Conservation (phyloP, 1,284 basidiomycete species). For the Meira miltonrushii region DNA sequence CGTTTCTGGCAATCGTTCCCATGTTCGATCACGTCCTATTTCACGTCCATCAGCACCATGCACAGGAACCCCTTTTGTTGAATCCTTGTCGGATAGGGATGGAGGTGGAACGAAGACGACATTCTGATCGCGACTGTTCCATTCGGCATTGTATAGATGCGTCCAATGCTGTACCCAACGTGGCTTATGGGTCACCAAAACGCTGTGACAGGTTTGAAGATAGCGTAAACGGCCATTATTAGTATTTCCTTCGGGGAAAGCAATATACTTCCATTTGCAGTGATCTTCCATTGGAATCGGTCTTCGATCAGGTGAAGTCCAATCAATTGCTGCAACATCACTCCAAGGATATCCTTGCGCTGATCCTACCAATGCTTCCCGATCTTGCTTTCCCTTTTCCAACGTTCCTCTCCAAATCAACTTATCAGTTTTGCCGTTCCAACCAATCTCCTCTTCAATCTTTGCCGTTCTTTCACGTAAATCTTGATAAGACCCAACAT, state of each 20-base stretch:
- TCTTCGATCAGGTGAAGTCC: slow-evolving; percentile 12
- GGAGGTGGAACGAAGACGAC: slow-evolving; percentile 41
- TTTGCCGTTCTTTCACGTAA: slow-evolving; percentile 25
- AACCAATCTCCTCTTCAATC: slow-evolving; percentile 28
- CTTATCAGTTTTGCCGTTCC: slow-evolving; percentile 31
- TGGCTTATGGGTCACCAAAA: slow-evolving; percentile 44
- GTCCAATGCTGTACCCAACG: slow-evolving; percentile 48
- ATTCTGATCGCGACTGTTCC: slow-evolving; percentile 41
- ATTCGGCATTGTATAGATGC: slow-evolving; percentile 43
- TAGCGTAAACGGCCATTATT: slow-evolving; percentile 42
- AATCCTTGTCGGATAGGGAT: not conserved
- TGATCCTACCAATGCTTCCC: slow-evolving; percentile 28
- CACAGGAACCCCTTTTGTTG: slow-evolving; percentile 18
- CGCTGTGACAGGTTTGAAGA: slow-evolving; percentile 40
- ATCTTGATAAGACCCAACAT: slow-evolving; percentile 42
- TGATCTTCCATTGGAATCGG: slow-evolving; percentile 41
- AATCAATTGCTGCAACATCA: slow-evolving; percentile 35
- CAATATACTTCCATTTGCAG: slow-evolving; percentile 47
- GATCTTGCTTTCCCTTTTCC: slow-evolving; percentile 38
- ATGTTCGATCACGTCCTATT: slow-evolving; percentile 25
- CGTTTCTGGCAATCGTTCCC: slow-evolving; percentile 38
- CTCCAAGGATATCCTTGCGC: slow-evolving; percentile 34
- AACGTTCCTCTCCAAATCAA: slow-evolving; percentile 44
- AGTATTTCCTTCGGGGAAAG: slow-evolving; percentile 47
- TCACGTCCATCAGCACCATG: slow-evolving; percentile 22